Evolutionary conservation across 2,329 filamentous ascomycete species (phyloP).

Genomic region (Xylariaceae sp.): DNA sequence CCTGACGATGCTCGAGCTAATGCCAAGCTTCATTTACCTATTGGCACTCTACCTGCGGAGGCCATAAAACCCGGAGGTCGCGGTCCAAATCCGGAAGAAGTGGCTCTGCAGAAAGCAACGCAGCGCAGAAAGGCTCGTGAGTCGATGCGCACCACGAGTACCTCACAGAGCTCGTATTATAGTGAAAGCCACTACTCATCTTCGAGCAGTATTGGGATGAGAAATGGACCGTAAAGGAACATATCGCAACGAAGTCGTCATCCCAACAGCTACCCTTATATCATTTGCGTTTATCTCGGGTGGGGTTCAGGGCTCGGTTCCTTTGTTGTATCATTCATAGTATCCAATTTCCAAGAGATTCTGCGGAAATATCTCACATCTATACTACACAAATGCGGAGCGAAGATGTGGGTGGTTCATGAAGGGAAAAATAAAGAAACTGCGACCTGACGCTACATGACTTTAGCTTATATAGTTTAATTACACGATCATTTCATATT

Average conservation of each 20-base stretch:
- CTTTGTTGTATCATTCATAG: too few relatives aligned
- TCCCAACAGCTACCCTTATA: background rate
- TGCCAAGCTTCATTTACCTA: conserved; percentile 46
- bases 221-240: conserved; percentile 1
- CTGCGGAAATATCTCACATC: too few relatives aligned
- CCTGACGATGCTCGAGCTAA: conserved; percentile 42
- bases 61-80: conserved; percentile 44
- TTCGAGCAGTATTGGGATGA: conserved; percentile 22
- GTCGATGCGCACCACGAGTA: conserved; percentile 20
- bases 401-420: too few relatives aligned
- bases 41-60: conserved; percentile 43
- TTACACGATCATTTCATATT: too few relatives aligned
- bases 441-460: too few relatives aligned
- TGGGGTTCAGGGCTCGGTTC: too few relatives aligned
- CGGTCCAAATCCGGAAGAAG: conserved; percentile 47
- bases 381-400: too few relatives aligned
- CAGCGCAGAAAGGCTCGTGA: conserved; percentile 31
- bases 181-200: conserved; percentile 26
- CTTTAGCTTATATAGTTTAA: background rate
- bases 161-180: conserved; percentile 23
- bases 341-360: too few relatives aligned
- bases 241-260: background rate
- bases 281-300: background rate
- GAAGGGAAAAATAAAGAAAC: too few relatives aligned
- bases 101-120: conserved; percentile 35